A percentile compares a stretch with the other conserved stretches of the same genome.
phyloP scores from a whole-genome alignment of 768 basidiomycete genomes.

The Mycena metata region DNA sequence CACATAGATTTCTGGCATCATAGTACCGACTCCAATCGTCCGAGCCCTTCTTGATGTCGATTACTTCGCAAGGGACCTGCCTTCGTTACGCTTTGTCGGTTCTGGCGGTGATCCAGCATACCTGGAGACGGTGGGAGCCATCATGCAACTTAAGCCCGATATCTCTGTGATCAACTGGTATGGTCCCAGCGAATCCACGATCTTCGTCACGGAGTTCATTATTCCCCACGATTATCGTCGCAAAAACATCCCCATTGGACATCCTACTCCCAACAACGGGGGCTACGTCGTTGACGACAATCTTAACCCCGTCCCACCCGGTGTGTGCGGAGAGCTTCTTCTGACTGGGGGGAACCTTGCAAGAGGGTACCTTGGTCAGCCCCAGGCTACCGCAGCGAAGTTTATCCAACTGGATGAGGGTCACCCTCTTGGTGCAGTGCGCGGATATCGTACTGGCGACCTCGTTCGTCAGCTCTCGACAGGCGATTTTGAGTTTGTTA shows the following conservation, averaged over 20 bases:
- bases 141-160: slow-evolving; percentile 12
- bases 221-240: slow-evolving; percentile 9
- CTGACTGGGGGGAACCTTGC: slow-evolving; percentile 10
- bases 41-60: slow-evolving; percentile 10
- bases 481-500: slow-evolving; percentile 12
- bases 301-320: slow-evolving; percentile 11
- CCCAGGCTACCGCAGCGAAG: slow-evolving; percentile 11
- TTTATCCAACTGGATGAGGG: slow-evolving; percentile 12
- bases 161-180: slow-evolving; percentile 15
- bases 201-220: slow-evolving; percentile 13
- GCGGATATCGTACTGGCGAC: slow-evolving; percentile 11
- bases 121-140: slow-evolving; percentile 3
- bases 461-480: slow-evolving; percentile 10
- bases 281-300: slow-evolving; percentile 4
- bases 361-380: slow-evolving; percentile 12
- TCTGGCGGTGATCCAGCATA: slow-evolving; percentile 3
- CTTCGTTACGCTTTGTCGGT: slow-evolving; percentile 11
- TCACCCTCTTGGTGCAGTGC: slow-evolving; percentile 10
- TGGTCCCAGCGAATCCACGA: slow-evolving; percentile 7
- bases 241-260: slow-evolving; percentile 10
- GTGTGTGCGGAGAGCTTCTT: slow-evolving; percentile 13
- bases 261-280: slow-evolving; percentile 8
- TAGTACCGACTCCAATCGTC: neutral
- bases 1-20: slow-evolving; percentile 10
- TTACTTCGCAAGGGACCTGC: slow-evolving; percentile 12